Percentiles rank a stretch among this genome's conserved stretches.
These are phyloP conservation scores for Lasiosphaeriaceae sp. DNA, from an alignment of 495 filamentous ascomycete species.

Conservation along the genomic window DNA sequence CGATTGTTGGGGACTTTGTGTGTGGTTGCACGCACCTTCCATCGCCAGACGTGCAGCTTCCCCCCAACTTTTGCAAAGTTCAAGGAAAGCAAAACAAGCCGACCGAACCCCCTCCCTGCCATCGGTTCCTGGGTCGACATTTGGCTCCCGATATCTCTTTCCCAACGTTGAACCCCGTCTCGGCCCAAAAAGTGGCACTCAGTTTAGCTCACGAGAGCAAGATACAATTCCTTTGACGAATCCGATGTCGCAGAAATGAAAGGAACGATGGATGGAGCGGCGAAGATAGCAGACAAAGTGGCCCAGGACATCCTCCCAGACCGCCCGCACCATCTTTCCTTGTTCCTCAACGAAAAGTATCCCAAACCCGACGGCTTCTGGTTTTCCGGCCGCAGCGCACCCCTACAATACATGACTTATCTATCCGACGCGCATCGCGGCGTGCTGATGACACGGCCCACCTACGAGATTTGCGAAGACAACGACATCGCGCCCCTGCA, in stretches of 20 bases:
- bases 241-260: constrained; percentile 32
- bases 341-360: constrained; percentile 34
- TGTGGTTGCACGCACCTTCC: too few species aligned
- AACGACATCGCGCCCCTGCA: constrained; percentile 21
- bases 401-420: constrained; percentile 43
- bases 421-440: constrained; percentile 44
- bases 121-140: background rate
- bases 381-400: constrained; percentile 32
- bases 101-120: too few species aligned
- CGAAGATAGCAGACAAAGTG: constrained; percentile 39
- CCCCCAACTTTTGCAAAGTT: too few species aligned
- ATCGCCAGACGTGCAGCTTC: too few species aligned
- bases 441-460: constrained; percentile 40
- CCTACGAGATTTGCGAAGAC: constrained; percentile 43
- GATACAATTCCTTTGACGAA: constrained; percentile 14
- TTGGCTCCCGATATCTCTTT: background rate
- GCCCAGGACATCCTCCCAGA: constrained; percentile 40
- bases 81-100: too few species aligned
- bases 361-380: constrained; percentile 34
- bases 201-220: background rate
- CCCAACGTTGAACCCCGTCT: background rate
- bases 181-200: background rate
- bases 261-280: constrained; percentile 49
- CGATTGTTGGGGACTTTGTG: too few species aligned
- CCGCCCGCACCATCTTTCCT: constrained; percentile 40